Evolutionary conservation across 192 early-diverging fungal species (phyloP).

Genomic region (Diversispora epigaea): DNA sequence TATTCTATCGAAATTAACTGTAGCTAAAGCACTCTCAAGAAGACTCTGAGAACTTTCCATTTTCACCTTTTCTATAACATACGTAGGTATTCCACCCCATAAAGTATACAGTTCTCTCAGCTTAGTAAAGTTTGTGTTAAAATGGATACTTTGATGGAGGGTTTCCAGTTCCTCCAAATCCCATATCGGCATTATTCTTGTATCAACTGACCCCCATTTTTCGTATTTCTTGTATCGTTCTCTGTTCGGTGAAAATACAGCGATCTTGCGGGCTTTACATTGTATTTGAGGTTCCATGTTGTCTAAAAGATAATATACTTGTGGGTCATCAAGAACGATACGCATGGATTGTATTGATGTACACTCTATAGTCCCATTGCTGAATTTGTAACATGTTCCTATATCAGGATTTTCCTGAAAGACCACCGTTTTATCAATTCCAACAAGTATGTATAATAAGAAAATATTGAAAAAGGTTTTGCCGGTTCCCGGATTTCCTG

Average conservation of each 20-base stretch:
- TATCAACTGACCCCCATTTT: slow-evolving; percentile 10
- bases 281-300: neutral
- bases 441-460: slow-evolving; percentile 19
- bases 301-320: slow-evolving; percentile 19
- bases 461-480: slow-evolving; percentile 22
- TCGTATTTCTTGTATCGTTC: slow-evolving; percentile 16
- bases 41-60: slow-evolving; percentile 17
- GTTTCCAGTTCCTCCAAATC: slow-evolving; percentile 19
- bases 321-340: neutral
- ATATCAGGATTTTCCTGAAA: neutral
- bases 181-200: slow-evolving; percentile 9
- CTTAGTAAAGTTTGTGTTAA: neutral
- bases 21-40: neutral
- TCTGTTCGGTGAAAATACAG: slow-evolving; percentile 16
- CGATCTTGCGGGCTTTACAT: slow-evolving; percentile 21
- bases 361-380: slow-evolving; percentile 17
- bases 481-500: slow-evolving; percentile 20
- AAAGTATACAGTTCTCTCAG: slow-evolving; percentile 10
- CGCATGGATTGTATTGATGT: neutral
- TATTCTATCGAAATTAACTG: slow-evolving; percentile 14
- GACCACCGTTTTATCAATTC: neutral
- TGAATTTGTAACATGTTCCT: slow-evolving; percentile 8
- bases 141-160: neutral
- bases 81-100: slow-evolving; percentile 15
- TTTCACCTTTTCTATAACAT: slow-evolving; percentile 20